A percentile compares a stretch with the other conserved stretches of the same genome.
phyloP scores from a whole-genome alignment of 2,329 filamentous ascomycete species.

The Penicillium sclerotiorum region DNA sequence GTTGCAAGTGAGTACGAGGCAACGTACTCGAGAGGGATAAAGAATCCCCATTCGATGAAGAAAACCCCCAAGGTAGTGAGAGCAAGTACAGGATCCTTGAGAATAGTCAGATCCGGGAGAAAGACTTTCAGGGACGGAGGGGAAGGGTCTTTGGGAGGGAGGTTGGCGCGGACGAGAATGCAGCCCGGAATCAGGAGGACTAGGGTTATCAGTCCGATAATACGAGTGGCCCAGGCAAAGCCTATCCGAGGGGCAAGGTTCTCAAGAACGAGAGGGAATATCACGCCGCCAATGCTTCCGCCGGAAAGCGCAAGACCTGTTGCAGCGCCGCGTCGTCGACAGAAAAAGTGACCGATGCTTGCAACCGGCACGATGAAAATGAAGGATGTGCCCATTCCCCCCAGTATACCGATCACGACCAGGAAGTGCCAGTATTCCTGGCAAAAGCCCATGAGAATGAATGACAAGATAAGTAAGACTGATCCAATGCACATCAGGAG shows the following conservation, averaged over 20 bases:
- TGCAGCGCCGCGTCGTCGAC: conserved; percentile 15
- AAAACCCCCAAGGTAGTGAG: conserved; percentile 35
- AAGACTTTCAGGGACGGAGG: conserved; percentile 19
- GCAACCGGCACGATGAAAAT: conserved; percentile 23
- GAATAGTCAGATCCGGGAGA: conserved; percentile 18
- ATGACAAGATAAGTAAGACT: conserved; percentile 31
- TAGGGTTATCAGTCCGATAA: conserved; percentile 18
- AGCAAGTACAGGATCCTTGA: conserved; percentile 16
- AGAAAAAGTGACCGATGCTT: conserved; percentile 20
- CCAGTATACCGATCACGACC: conserved; percentile 16
- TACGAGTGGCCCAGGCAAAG: conserved; percentile 21
- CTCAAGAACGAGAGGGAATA: conserved; percentile 22
- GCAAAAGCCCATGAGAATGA: conserved; percentile 29
- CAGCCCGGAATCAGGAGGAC: conserved; percentile 16
- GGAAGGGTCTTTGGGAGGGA: conserved; percentile 5
- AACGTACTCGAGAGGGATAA: conserved; percentile 41
- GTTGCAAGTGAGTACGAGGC: conserved; percentile 32
- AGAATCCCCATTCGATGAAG: conserved; percentile 39
- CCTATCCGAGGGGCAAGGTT: conserved; percentile 15
- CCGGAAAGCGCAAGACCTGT: conserved; percentile 20
- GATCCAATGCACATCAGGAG: conserved; percentile 21
- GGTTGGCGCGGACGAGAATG: conserved; percentile 16
- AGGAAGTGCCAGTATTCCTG: conserved; percentile 21
- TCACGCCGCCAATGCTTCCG: conserved; percentile 21
- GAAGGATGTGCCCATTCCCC: conserved; percentile 18